Base-by-base conservation (phyloP, 129 eudicot species). In the Centella asiatica region DNA sequence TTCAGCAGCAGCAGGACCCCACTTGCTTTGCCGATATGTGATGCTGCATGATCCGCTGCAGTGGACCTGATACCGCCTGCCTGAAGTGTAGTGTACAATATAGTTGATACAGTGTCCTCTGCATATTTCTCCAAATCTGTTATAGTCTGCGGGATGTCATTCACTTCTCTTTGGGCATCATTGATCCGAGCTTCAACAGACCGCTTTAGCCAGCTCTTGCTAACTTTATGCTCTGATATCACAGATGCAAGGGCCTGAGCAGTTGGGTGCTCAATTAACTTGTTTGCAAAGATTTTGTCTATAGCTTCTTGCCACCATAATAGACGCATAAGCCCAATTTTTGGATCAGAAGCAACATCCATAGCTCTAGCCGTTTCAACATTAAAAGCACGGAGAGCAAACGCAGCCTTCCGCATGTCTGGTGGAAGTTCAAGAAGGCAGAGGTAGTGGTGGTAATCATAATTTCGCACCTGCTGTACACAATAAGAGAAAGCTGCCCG, bases 291-390 rank as follows among this genome's bases (percentile, higher is more conserved):
- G 57, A 93, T 87, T 68, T 88, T 85, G 83, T 93, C 96, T 17
- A 87, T 72, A 54, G 88, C 85, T 39, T 93, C 99, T 73, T 82
- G 88, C 99, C 99, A 93, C 99, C 96, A 93, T 20, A 93, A 76
- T 9, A 93, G 83, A 52, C 99, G 99, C 99, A 93, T 87, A 20
- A 87, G 84, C 27, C 99, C 96, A 5, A 87, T 93, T 75, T 77
- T 87, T 18, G 95, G 96, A 72, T 92, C 92, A 14, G 99, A 92
- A 51, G 99, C 88, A 61, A 93, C 81, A 61, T 87, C 95, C 87
- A 87, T 85, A 4, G 99, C 96, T 76, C 80, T 70, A 12, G 99
- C 76, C 36, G 96, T 93, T 62, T 92, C 99, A 2, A 93, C 89
- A 53, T 93, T 88, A 64, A 88, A 93, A 17, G 96, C 96, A 44